phyloP scores from a whole-genome alignment of 2,329 filamentous ascomycete species.

The Phaeophleospora eucalypticola region DNA sequence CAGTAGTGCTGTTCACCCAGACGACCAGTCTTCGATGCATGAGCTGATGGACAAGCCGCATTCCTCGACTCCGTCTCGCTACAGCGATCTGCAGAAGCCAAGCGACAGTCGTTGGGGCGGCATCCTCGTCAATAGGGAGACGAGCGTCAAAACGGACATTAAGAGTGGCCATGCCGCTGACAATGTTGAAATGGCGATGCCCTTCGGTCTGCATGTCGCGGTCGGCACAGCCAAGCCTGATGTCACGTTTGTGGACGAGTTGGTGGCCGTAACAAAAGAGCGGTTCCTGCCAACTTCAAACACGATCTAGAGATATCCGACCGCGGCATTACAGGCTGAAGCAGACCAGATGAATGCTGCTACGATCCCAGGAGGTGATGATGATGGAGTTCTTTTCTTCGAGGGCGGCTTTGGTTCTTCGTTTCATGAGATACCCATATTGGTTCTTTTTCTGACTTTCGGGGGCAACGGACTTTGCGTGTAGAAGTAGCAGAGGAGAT shows the following conservation, averaged over 20 bases:
- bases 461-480: too few relatives aligned
- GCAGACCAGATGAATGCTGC: too few relatives aligned
- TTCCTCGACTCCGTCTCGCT: conserved; percentile 16
- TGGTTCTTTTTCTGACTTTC: neutral
- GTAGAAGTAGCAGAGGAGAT: too few relatives aligned
- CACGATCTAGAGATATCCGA: neutral
- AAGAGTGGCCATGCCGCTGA: conserved; percentile 24
- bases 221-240: conserved; percentile 37
- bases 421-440: neutral
- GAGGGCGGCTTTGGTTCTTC: neutral
- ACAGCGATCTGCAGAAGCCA: conserved; percentile 3
- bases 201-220: conserved; percentile 23
- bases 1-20: conserved; percentile 11
- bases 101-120: conserved; percentile 30
- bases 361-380: neutral
- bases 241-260: conserved; percentile 38
- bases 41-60: conserved; percentile 28
- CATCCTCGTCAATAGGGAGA: conserved; percentile 36
- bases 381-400: neutral
- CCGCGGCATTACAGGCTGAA: too few relatives aligned
- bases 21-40: conserved; percentile 21
- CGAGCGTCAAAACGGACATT: conserved; percentile 29
- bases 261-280: conserved; percentile 30
- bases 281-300: conserved; percentile 23
- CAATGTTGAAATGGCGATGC: conserved; percentile 24